Conservation (phyloP, 306 rosid genomes). For the Prunus campanulata region DNA sequence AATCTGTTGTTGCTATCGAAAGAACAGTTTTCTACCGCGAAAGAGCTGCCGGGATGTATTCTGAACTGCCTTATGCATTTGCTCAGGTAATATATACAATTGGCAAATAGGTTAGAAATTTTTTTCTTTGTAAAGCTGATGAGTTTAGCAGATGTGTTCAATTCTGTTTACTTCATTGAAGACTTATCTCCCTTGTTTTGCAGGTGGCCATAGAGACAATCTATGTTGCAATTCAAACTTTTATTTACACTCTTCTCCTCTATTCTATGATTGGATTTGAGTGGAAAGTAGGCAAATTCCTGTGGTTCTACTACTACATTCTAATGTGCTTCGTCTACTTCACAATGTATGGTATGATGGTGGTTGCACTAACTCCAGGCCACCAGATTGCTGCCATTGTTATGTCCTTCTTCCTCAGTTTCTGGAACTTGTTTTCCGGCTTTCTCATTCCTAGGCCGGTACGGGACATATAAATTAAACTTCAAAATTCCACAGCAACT, state of each 20-base stretch:
- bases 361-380: conserved; percentile 46
- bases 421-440: conserved; percentile 51
- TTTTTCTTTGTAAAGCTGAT: background rate
- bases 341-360: conserved; percentile 51
- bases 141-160: background rate
- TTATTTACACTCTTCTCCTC: conserved; percentile 30
- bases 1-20: conserved; percentile 36
- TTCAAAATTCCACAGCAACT: background rate
- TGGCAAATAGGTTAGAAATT: background rate
- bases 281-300: conserved; percentile 26
- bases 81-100: conserved; percentile 31
- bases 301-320: conserved; percentile 36
- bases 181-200: background rate
- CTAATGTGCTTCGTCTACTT: conserved; percentile 44
- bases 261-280: conserved; percentile 49
- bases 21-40: conserved; percentile 49
- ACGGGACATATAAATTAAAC: background rate
- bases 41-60: conserved; percentile 51
- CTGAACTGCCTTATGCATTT: conserved; percentile 44
- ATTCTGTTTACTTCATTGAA: background rate
- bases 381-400: conserved; percentile 43
- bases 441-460: conserved; percentile 44
- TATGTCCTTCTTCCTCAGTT: conserved; percentile 38
- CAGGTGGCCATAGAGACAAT: conserved; percentile 46
- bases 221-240: conserved; percentile 34